A percentile compares a stretch with the other conserved stretches of the same genome.
These are phyloP conservation scores for Aspergillus biplanus DNA, from an alignment of 495 filamentous ascomycete species.

Conservation along the genomic window DNA sequence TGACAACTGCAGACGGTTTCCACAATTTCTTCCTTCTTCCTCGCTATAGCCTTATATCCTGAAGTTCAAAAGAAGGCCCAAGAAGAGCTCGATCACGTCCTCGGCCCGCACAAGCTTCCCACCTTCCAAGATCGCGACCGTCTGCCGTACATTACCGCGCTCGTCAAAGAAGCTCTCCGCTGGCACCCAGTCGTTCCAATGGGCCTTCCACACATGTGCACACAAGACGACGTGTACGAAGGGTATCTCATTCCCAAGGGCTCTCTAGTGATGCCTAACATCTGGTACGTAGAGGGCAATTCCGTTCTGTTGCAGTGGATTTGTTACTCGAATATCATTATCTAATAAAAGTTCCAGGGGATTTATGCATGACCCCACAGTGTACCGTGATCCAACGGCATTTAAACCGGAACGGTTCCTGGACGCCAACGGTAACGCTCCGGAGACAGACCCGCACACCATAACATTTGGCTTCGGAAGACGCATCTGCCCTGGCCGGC, in stretches of 20 bases:
- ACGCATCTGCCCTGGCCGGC: constrained; percentile 60
- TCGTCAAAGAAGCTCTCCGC: constrained; percentile 49
- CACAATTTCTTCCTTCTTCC: constrained; percentile 39
- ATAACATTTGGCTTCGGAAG: constrained; percentile 62
- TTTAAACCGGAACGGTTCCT: constrained; percentile 47
- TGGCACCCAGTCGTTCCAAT: constrained; percentile 51
- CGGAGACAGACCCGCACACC: constrained; percentile 33
- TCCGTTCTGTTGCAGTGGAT: too few relatives aligned
- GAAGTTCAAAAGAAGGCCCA: constrained; percentile 53
- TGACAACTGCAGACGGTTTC: constrained; percentile 34
- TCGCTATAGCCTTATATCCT: constrained; percentile 47
- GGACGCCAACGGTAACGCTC: neutral
- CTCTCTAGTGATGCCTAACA: constrained; percentile 39
- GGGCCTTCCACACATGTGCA: constrained; percentile 57
- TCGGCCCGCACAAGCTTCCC: constrained; percentile 42
- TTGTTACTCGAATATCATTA: neutral
- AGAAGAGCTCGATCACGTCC: constrained; percentile 56
- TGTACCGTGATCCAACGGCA: constrained; percentile 24
- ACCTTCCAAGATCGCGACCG: constrained; percentile 33
- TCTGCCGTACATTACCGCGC: constrained; percentile 48
- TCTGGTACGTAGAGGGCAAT: constrained; percentile 33
- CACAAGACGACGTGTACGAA: constrained; percentile 50
- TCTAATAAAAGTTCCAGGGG: constrained; percentile 15
- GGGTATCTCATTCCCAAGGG: constrained; percentile 53
- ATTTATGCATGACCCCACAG: constrained; percentile 29